Conservation (phyloP, 768 basidiomycete genomes). For the Leccinum variicolor region DNA sequence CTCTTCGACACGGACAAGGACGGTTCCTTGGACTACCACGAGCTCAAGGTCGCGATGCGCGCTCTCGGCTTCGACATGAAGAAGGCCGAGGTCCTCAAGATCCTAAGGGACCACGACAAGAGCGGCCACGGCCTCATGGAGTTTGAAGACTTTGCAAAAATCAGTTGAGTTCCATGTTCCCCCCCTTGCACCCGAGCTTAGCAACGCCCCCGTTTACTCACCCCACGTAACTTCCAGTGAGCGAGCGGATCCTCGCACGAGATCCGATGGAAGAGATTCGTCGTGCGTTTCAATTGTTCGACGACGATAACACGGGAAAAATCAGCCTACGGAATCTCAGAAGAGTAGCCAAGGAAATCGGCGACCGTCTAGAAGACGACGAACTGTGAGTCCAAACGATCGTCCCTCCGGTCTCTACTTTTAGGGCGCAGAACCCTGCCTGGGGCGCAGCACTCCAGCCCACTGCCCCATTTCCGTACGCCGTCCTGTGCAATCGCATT, state of each 20-base stretch:
- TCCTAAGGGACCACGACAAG: slow-evolving; percentile 88
- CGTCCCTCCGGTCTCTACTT: slow-evolving; percentile 6
- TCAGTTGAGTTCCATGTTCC: slow-evolving; percentile 57
- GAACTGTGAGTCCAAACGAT: slow-evolving; percentile 72
- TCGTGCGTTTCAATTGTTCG: slow-evolving; percentile 94
- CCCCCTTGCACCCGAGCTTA: background rate
- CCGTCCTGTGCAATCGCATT: slow-evolving; percentile 18
- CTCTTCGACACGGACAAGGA: slow-evolving; percentile 99
- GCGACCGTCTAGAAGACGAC: slow-evolving; percentile 91
- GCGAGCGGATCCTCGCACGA: slow-evolving; percentile 85
- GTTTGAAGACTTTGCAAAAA: slow-evolving; percentile 90
- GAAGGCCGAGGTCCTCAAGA: slow-evolving; percentile 96
- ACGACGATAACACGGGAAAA: slow-evolving; percentile 93
- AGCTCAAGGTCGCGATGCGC: slow-evolving; percentile 98
- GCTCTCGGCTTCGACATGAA: slow-evolving; percentile 97
- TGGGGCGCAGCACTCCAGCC: slow-evolving; percentile 24
- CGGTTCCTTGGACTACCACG: slow-evolving; percentile 94
- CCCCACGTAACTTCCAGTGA: slow-evolving; percentile 57
- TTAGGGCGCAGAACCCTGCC: slow-evolving; percentile 16
- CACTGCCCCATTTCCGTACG: slow-evolving; percentile 28
- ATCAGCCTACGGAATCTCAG: slow-evolving; percentile 88
- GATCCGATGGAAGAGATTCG: slow-evolving; percentile 97
- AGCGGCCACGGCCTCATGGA: slow-evolving; percentile 82
- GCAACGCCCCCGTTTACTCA: slow-evolving; percentile 11
- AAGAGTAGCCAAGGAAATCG: slow-evolving; percentile 95